phyloP scores from a whole-genome alignment of 768 basidiomycete genomes.

The Leucosporidium yakuticum region DNA sequence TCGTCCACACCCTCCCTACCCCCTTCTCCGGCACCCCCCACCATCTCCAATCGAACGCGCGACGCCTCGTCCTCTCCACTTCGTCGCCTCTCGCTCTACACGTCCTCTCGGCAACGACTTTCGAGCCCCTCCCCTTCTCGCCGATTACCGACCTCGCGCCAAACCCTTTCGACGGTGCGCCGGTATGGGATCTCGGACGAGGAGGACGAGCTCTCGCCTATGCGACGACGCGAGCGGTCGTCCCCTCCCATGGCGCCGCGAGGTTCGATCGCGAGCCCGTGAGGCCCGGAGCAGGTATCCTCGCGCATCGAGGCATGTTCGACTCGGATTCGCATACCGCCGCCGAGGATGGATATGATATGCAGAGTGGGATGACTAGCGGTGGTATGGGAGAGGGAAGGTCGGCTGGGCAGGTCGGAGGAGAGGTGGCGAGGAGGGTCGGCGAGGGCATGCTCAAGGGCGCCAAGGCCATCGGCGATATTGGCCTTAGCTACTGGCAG shows the following conservation, averaged over 20 bases:
- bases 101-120: neutral
- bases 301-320: slow-evolving; percentile 23
- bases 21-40: slow-evolving; percentile 11
- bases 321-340: neutral
- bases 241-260: neutral
- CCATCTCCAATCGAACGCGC: slow-evolving; percentile 4
- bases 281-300: slow-evolving; percentile 13
- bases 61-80: slow-evolving; percentile 16
- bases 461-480: slow-evolving; percentile 29
- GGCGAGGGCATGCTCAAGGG: slow-evolving; percentile 32
- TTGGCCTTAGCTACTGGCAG: slow-evolving; percentile 17
- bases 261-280: slow-evolving; percentile 14
- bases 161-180: slow-evolving; percentile 15
- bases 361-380: neutral
- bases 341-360: neutral
- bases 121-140: slow-evolving; percentile 14
- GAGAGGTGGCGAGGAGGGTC: slow-evolving; percentile 23
- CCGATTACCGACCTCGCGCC: slow-evolving; percentile 20
- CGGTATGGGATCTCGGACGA: slow-evolving; percentile 24
- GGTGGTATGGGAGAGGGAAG: slow-evolving; percentile 1
- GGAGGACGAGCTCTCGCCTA: slow-evolving; percentile 31
- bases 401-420: slow-evolving; percentile 18
- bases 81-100: slow-evolving; percentile 24
- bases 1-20: slow-evolving; percentile 2
- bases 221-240: slow-evolving; percentile 5